Evolutionary conservation across 2,329 filamentous ascomycete species (phyloP).

Genomic region (Talaromyces sp.): DNA sequence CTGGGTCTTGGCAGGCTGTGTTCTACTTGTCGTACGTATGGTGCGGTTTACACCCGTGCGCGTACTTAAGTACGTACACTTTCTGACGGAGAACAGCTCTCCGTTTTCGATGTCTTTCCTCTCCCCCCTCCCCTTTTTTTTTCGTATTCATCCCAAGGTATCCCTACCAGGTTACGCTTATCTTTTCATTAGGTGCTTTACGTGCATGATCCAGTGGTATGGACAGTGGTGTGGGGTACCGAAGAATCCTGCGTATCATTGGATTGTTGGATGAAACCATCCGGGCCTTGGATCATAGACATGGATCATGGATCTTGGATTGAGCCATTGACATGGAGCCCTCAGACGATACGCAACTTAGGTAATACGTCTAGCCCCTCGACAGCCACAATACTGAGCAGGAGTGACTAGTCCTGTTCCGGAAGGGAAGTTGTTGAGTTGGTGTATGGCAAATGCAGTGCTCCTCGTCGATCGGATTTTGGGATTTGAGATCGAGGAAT

Average conservation of each 20-base stretch:
- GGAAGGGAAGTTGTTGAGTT: not conserved
- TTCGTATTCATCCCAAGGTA: not conserved
- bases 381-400: not conserved
- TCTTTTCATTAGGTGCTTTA: not conserved
- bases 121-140: not conserved
- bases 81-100: constrained; percentile 3
- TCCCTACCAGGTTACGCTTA: not conserved
- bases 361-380: not conserved
- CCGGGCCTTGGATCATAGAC: not conserved
- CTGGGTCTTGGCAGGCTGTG: not conserved
- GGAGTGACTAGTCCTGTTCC: not conserved
- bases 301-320: not conserved
- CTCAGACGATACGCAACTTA: too few species aligned
- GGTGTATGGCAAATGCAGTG: not conserved
- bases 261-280: not conserved
- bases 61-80: not conserved
- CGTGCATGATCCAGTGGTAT: constrained; percentile 4
- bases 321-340: too few species aligned
- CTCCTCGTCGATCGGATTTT: not conserved
- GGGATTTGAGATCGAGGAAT: not conserved
- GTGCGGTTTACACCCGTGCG: not conserved
- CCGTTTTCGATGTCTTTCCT: not conserved
- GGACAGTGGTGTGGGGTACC: not conserved
- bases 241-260: not conserved
- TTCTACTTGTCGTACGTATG: not conserved